Base-by-base conservation (phyloP, 2,329 filamentous ascomycete species). In the Tolypocladium ophioglossoides region DNA sequence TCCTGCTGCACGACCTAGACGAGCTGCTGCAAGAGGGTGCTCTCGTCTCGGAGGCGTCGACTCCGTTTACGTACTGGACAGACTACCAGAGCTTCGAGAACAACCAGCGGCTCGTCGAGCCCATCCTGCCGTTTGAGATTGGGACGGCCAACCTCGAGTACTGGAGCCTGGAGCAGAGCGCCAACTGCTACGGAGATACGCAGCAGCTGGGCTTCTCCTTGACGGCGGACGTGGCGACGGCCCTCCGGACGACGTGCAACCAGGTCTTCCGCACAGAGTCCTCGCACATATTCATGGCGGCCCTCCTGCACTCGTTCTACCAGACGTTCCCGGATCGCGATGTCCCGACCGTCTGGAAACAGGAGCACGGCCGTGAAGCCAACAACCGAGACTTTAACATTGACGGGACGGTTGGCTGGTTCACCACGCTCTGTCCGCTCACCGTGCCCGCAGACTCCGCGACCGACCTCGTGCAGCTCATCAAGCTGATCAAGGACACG, bases 391-490 rank as follows among this genome's bases (percentile, higher is more conserved):
- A 75, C 18, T 67, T 78, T 14, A 77, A 83, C 63, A 72, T 82
- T 1, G 74, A 75, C 5, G 71, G 79, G 52, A 83, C 80, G 0
- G 78, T 84, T 0, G 81, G 80, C 2, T 83, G 79, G 79, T 82
- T 84, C 57, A 82, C 79, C 2, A 75, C 78, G 0, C 66, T 84
- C 14, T 79, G 74, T 50, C 80, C 80, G 0, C 67, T 83, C 7
- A 68, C 71, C 2, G 66, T 77, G 3, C 70, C 71, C 10, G 61
- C 74, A 1, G 71, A 75, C 2, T 66, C 69, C 2, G 64, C 70
- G 2, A 74, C 78, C 35, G 77, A 82, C 55, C 64, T 82, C 18
- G 64, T 81, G 40, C 69, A 77, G 14, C 73, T 77, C 0, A 64
- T 83, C 12, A 74, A 74, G n/a, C 68, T 74, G 27, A 68, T 81